Base-by-base conservation (phyloP, 768 basidiomycete species). In the Termitomyces sp. region DNA sequence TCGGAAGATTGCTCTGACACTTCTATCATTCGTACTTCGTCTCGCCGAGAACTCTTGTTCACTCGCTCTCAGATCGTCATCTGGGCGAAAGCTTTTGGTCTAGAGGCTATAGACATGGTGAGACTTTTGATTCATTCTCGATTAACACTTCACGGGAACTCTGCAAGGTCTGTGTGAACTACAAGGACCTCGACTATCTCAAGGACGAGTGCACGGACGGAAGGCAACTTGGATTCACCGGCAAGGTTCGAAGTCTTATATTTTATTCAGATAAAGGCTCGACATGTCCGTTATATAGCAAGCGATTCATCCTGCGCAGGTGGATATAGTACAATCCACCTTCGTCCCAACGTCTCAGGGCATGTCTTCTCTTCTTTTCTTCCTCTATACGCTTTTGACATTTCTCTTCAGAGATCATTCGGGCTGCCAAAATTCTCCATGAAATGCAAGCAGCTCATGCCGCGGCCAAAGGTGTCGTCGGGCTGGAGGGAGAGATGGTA, bases 101-200 rank as follows among this genome's bases (percentile, higher is more conserved):
- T 97, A 8, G 83, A 87, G 21, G 90, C 94, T 2, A 91, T 98
- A 63, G 95, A 98, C 69, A 90, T 97, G 90, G 95, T 89, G 43
- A 44, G 70, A 29, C 1, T 12, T 35, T 23, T 27, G 8, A 38
- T n/a, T 7, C 32, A 14, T 40, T 23, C 32, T 37, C n/a, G 0
- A 19, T 47, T 6, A 34, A 8, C 10, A 17, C 32, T 49, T 48
- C 12, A 31, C 53, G 37, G 27, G 12, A 41, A 21, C 8, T 16
- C 27, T 38, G 25, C 10, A 55, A 92, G 90, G 92, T 95, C 9
- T 95, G 92, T 64, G 85, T 95, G 35, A 86, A 95, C 65, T 95
- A 94, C 73, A 89, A 87, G 64, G 85, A 95, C 65, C 63, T 74
- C 10, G 76, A 79, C 16, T 82, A 82, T 57, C 74, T 97, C 31